These are phyloP conservation scores for Rhododendron simsii DNA, from an alignment of 148 eudicot species.

Conservation along the genomic window DNA sequence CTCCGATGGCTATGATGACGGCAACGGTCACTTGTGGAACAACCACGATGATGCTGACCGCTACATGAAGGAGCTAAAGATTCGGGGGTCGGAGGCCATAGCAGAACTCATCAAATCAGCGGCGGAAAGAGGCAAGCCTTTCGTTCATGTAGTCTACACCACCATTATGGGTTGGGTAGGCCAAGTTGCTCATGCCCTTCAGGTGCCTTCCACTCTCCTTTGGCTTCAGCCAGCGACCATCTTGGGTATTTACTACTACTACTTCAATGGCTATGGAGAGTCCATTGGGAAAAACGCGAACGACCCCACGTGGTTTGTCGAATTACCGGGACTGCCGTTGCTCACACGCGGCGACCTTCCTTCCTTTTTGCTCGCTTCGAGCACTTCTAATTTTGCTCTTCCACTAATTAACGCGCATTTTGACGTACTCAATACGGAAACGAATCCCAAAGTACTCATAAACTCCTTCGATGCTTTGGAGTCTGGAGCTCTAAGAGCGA, in stretches of 20 bases:
- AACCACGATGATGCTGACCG: neutral
- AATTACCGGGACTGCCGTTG: conserved; percentile 32
- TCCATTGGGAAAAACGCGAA: neutral
- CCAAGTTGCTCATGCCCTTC: conserved; percentile 31
- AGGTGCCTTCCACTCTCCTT: conserved; percentile 35
- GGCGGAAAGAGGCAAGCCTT: conserved; percentile 22
- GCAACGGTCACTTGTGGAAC: neutral
- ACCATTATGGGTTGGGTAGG: conserved; percentile 40
- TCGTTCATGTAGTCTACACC: conserved; percentile 33
- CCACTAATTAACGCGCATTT: neutral
- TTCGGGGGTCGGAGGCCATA: conserved; percentile 16
- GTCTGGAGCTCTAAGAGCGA: neutral
- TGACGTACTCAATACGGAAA: neutral
- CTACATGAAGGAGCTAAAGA: conserved; percentile 14
- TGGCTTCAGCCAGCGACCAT: conserved; percentile 36
- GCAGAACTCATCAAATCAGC: conserved; percentile 10
- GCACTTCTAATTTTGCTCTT: neutral
- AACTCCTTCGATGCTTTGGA: conserved; percentile 1
- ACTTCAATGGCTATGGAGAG: conserved; percentile 23
- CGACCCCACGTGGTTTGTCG: conserved; percentile 12
- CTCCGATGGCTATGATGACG: conserved; percentile 36
- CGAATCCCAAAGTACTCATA: neutral
- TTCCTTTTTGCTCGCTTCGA: neutral
- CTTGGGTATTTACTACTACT: conserved; percentile 30
- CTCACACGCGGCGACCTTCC: conserved; percentile 25